phyloP scores from a whole-genome alignment of 129 eudicot species.

The Silybum marianum region DNA sequence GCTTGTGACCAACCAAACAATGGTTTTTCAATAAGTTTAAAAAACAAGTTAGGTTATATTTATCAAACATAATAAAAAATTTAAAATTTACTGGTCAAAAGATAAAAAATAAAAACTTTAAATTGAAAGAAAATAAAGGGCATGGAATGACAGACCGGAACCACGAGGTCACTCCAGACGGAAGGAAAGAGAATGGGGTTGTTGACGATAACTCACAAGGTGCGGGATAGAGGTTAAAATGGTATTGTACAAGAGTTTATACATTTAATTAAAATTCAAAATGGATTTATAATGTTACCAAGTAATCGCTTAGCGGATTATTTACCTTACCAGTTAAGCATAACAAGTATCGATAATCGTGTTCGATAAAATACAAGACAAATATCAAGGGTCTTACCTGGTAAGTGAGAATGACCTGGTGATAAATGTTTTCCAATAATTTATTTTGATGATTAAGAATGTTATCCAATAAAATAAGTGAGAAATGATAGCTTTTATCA shows the following conservation, averaged over 20 bases:
- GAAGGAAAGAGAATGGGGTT: not conserved
- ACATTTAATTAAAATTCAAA: not conserved
- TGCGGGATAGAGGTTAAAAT: no score
- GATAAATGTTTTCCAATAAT: not conserved
- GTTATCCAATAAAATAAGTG: not conserved
- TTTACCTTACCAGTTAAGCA: not conserved
- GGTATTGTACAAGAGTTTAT: not conserved
- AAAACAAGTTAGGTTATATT: not conserved
- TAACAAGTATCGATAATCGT: not conserved
- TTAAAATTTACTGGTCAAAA: not conserved
- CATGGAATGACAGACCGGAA: not conserved
- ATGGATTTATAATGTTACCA: not conserved
- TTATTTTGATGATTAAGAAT: not conserved
- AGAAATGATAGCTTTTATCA: not conserved
- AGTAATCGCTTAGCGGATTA: not conserved
- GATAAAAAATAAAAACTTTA: no score
- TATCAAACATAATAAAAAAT: not conserved
- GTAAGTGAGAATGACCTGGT: not conserved
- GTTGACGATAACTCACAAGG: not conserved
- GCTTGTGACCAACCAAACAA: not conserved
- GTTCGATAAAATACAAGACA: not conserved
- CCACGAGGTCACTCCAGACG: not conserved
- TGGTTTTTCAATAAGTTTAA: not conserved
- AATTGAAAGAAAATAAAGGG: not conserved
- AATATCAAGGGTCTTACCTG: not conserved